phyloP scores from a whole-genome alignment of 2,329 filamentous ascomycete species.

The Paracamarosporium sp. region DNA sequence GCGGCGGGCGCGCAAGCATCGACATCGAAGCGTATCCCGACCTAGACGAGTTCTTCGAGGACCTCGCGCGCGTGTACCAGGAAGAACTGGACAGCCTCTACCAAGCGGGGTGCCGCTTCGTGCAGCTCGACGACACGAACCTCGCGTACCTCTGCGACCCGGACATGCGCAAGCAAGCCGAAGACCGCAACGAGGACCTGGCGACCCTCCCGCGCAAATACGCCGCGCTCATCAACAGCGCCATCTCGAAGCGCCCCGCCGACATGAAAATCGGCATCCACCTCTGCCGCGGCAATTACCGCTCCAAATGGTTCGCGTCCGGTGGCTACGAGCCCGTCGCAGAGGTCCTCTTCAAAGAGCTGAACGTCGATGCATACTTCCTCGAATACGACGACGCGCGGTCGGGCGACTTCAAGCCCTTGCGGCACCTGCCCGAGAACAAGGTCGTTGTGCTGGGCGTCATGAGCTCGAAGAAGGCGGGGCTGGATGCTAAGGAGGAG shows the following conservation, averaged over 20 bases:
- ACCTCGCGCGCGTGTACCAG: conserved; percentile 63
- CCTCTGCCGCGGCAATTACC: conserved; percentile 64
- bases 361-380: conserved; percentile 66
- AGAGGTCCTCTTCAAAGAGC: conserved; percentile 63
- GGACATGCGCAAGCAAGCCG: conserved; percentile 61
- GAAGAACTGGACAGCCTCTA: conserved; percentile 62
- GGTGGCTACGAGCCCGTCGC: conserved; percentile 66
- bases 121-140: conserved; percentile 67
- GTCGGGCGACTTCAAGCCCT: conserved; percentile 62
- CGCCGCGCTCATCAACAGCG: conserved; percentile 62
- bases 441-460: conserved; percentile 65
- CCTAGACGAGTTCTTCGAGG: conserved; percentile 63
- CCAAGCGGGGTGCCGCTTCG: conserved; percentile 61
- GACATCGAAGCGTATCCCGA: conserved; percentile 60
- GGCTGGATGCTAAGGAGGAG: conserved; percentile 58
- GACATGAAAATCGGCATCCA: conserved; percentile 66
- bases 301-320: conserved; percentile 63
- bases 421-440: conserved; percentile 60
- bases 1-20: conserved; percentile 61
- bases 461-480: conserved; percentile 64
- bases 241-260: conserved; percentile 58
- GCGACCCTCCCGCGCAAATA: conserved; percentile 59
- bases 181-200: conserved; percentile 59
- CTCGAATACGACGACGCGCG: conserved; percentile 66
- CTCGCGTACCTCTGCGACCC: conserved; percentile 66